Evolutionary conservation across 2,329 filamentous ascomycete species (phyloP).

Genomic region (Cladophialophora chaetospira): DNA sequence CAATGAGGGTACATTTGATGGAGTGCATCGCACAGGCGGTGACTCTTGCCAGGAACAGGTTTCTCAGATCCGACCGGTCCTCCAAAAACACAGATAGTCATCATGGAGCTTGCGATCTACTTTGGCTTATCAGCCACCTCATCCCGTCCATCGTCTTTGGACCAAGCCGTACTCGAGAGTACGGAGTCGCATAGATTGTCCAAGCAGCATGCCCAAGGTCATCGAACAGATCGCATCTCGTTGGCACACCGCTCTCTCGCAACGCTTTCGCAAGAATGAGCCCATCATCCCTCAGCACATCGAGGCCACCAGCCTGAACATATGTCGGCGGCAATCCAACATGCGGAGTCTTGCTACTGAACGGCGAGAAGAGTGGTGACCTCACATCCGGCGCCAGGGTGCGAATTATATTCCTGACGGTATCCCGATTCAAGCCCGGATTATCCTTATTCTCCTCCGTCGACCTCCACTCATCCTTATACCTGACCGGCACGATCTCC

Average conservation of each 20-base stretch:
- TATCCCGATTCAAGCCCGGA: not conserved
- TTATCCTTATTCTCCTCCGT: slow-evolving; percentile 7
- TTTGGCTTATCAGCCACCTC: slow-evolving; percentile 5
- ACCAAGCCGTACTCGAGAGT: slow-evolving; percentile 1
- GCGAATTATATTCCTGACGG: not conserved
- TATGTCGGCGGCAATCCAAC: slow-evolving; percentile 40
- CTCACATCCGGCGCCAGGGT: slow-evolving; percentile 1
- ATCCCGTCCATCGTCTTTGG: slow-evolving; percentile 11
- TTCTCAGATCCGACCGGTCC: no score
- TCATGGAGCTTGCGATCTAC: not conserved
- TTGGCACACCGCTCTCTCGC: slow-evolving; percentile 1
- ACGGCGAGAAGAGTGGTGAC: slow-evolving; percentile 2
- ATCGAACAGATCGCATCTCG: not conserved
- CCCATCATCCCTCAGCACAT: slow-evolving; percentile 14
- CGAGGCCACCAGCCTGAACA: slow-evolving; percentile 9
- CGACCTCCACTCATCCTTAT: slow-evolving; percentile 1
- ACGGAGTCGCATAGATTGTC: slow-evolving; percentile 7
- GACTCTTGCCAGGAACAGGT: no score
- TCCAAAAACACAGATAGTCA: no score
- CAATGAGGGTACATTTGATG: no score
- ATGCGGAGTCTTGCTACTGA: slow-evolving; percentile 34
- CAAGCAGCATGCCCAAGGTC: slow-evolving; percentile 4
- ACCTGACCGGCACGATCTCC: slow-evolving; percentile 5
- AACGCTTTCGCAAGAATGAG: slow-evolving; percentile 9
- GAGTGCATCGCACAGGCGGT: no score